A percentile compares a stretch with the other conserved stretches of the same genome.
Evolutionary conservation across 257 asterid genomes (phyloP).

Genomic region (Paraleonurus japonicus): DNA sequence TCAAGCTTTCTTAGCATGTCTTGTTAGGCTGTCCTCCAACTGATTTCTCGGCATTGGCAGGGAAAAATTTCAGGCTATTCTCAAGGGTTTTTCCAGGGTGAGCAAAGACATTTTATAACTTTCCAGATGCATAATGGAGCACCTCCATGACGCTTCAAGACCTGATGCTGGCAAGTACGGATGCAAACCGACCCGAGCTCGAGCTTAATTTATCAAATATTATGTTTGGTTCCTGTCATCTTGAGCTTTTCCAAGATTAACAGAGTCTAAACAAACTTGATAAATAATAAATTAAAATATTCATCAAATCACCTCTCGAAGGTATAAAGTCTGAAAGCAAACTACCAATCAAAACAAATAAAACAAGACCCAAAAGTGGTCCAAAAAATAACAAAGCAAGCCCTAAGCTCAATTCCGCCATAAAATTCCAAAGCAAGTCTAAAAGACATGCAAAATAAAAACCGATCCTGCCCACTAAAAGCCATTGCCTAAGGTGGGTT

Average conservation of each 20-base stretch:
- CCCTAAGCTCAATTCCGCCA: background rate
- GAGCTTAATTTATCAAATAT: background rate
- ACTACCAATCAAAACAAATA: background rate
- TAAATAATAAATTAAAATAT: too few relatives aligned
- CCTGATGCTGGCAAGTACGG: background rate
- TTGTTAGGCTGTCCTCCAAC: background rate
- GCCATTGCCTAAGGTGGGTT: background rate
- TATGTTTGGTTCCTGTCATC: background rate
- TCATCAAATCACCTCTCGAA: background rate
- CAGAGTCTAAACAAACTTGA: too few relatives aligned
- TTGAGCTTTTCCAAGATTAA: too few relatives aligned
- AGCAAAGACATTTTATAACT: background rate
- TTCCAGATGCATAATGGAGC: background rate
- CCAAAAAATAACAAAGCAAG: background rate
- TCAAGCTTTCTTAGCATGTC: too few relatives aligned
- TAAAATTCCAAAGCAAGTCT: background rate
- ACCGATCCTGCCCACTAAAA: background rate
- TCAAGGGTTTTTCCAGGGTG: background rate
- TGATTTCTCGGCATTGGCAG: background rate
- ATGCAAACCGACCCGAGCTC: too few relatives aligned
- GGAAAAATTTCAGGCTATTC: background rate
- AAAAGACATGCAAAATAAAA: background rate
- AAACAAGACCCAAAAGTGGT: background rate
- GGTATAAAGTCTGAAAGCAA: too few relatives aligned
- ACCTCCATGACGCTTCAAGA: background rate